Percentiles rank a stretch among this genome's conserved stretches.
phyloP scores from a whole-genome alignment of 23 red algal species.

The Gracilaria gracilis region DNA sequence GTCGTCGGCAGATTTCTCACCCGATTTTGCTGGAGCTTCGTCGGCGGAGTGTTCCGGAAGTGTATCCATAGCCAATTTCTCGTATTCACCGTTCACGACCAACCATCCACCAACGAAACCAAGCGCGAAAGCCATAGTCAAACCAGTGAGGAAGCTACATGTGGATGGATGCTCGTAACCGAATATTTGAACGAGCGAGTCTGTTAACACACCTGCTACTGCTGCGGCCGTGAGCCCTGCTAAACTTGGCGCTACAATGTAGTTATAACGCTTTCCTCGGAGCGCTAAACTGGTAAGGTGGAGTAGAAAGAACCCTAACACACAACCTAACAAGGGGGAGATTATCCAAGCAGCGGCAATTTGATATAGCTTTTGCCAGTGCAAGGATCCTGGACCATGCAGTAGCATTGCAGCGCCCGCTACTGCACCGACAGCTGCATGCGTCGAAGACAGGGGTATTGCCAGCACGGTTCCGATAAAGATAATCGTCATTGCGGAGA shows the following conservation, averaged over 20 bases:
- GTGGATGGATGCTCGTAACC: not conserved
- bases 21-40: not conserved
- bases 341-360: slow-evolving; percentile 75
- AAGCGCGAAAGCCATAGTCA: slow-evolving; percentile 15
- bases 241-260: slow-evolving; percentile 13
- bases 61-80: slow-evolving; percentile 3
- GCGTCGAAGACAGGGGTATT: slow-evolving; percentile 79
- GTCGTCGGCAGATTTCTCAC: no score
- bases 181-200: slow-evolving; percentile 20
- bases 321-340: slow-evolving; percentile 71
- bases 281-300: slow-evolving; percentile 11
- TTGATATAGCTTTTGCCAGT: slow-evolving; percentile 49
- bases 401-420: slow-evolving; percentile 64
- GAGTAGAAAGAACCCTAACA: slow-evolving; percentile 53
- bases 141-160: not conserved
- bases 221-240: slow-evolving; percentile 28
- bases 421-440: slow-evolving; percentile 78
- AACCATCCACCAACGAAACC: slow-evolving; percentile 27
- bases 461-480: slow-evolving; percentile 72
- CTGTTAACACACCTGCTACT: slow-evolving; percentile 21
- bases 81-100: slow-evolving; percentile 22
- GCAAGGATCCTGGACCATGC: slow-evolving; percentile 35
- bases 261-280: not conserved
- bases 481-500: slow-evolving; percentile 60
- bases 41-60: not conserved